A percentile compares a stretch with the other conserved stretches of the same genome.
These are phyloP conservation scores for Pythium aquatile DNA, from an alignment of 352 stramenopile species.

Conservation along the genomic window DNA sequence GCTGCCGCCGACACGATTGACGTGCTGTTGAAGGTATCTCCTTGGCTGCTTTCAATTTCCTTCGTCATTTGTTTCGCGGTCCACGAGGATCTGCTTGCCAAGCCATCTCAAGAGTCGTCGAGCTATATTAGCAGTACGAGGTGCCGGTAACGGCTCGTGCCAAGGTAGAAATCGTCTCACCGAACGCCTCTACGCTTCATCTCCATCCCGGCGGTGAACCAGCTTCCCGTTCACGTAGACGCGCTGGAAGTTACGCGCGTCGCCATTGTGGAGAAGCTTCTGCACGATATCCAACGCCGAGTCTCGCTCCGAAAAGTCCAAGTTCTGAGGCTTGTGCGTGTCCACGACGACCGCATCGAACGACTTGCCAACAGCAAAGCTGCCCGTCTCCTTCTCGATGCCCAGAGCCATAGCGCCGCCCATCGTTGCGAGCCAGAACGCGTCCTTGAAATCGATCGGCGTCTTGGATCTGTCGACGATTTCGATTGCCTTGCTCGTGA, in stretches of 20 bases:
- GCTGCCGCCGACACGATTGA: slow-evolving; percentile 20
- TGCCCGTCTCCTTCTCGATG: slow-evolving; percentile 69
- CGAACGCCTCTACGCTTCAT: background rate
- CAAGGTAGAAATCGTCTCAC: background rate
- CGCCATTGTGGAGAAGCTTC: slow-evolving; percentile 84
- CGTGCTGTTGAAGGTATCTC: background rate
- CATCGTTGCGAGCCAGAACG: slow-evolving; percentile 87
- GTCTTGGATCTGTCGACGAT: slow-evolving; percentile 20
- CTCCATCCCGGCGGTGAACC: slow-evolving; percentile 27
- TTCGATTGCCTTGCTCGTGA: slow-evolving; percentile 66
- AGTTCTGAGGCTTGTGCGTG: slow-evolving; percentile 34
- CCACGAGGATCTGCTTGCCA: background rate
- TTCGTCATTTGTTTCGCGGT: background rate
- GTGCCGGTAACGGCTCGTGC: background rate
- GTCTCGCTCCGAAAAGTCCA: slow-evolving; percentile 51
- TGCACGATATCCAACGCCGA: slow-evolving; percentile 63
- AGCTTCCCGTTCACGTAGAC: slow-evolving; percentile 69
- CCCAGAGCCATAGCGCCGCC: slow-evolving; percentile 74
- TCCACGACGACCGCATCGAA: slow-evolving; percentile 88
- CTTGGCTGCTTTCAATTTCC: slow-evolving; percentile 7
- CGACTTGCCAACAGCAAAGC: slow-evolving; percentile 75
- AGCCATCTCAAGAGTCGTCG: background rate
- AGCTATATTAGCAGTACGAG: slow-evolving; percentile 1
- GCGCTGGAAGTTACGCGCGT: slow-evolving; percentile 77
- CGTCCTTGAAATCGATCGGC: slow-evolving; percentile 68